These are phyloP conservation scores for Kwoniella europaea DNA, from an alignment of 768 basidiomycete genomes.

Conservation along the genomic window DNA sequence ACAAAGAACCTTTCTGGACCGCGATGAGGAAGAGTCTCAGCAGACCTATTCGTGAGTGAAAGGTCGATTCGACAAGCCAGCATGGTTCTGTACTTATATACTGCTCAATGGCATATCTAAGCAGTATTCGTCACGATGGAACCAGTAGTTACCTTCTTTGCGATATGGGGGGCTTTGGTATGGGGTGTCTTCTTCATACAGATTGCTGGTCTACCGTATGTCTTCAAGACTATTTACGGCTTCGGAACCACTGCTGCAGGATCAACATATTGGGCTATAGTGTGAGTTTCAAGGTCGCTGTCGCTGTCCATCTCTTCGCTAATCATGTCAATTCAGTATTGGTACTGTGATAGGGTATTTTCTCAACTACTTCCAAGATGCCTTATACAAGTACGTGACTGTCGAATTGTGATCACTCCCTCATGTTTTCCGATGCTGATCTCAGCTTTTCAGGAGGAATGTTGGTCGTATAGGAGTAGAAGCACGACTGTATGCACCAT, in stretches of 20 bases:
- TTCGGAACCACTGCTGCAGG: constrained; percentile 70
- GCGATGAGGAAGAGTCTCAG: constrained; percentile 74
- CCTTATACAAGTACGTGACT: constrained; percentile 33
- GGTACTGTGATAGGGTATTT: constrained; percentile 38
- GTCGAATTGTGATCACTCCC: neutral
- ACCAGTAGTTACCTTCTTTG: constrained; percentile 72
- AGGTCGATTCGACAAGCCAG: no score
- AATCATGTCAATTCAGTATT: constrained; percentile 31
- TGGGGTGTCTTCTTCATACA: constrained; percentile 79
- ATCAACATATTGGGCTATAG: constrained; percentile 66
- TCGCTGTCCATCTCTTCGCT: neutral
- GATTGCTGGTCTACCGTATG: constrained; percentile 62
- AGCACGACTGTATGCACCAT: constrained; percentile 51
- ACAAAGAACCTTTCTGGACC: constrained; percentile 45
- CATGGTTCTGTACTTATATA: no score
- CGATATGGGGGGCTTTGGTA: constrained; percentile 62
- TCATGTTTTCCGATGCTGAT: neutral
- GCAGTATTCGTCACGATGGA: constrained; percentile 73
- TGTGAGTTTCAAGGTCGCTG: constrained; percentile 32
- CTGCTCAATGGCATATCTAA: neutral
- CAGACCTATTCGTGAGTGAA: constrained; percentile 69
- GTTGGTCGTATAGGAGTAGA: constrained; percentile 49
- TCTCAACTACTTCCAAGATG: constrained; percentile 48
- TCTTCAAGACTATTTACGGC: constrained; percentile 66
- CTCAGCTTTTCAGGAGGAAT: constrained; percentile 29